Evolutionary conservation across 1,284 basidiomycete genomes (phyloP).

Genomic region (Cryptococcus sp.): DNA sequence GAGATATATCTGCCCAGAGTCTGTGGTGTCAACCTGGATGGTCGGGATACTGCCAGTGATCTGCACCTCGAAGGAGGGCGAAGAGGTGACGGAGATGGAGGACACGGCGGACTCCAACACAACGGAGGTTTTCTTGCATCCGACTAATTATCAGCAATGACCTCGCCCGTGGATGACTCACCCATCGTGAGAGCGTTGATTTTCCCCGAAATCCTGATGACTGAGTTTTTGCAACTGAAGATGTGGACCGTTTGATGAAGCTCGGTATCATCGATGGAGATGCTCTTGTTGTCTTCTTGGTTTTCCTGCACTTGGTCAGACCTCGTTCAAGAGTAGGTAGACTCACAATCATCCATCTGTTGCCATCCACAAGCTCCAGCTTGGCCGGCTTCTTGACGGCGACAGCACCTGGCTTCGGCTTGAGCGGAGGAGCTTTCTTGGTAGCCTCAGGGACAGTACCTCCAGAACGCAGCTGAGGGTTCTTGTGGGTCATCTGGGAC

Average conservation of each 20-base stretch:
- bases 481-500: conserved; percentile 99
- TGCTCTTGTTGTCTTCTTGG: conserved; percentile 74
- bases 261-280: conserved; percentile 75
- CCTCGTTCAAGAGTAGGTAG: neutral
- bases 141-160: conserved; percentile 56
- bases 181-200: conserved; percentile 89
- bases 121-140: conserved; percentile 83
- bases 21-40: conserved; percentile 89
- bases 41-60: conserved; percentile 87
- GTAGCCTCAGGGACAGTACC: conserved; percentile 61
- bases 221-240: conserved; percentile 87
- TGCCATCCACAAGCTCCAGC: conserved; percentile 77
- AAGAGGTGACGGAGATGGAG: conserved; percentile 79
- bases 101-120: conserved; percentile 91
- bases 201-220: conserved; percentile 86
- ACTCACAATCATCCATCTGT: conserved; percentile 87
- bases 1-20: conserved; percentile 92
- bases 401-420: conserved; percentile 70
- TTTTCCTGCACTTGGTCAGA: conserved; percentile 65
- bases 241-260: conserved; percentile 84
- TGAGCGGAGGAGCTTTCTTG: conserved; percentile 45
- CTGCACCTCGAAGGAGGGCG: conserved; percentile 89
- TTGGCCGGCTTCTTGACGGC: conserved; percentile 86
- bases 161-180: conserved; percentile 50
- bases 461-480: conserved; percentile 73